Evolutionary conservation across 371 early-diverging fungal genomes (phyloP), one percentile per base, ranked within the genome.

Genomic region (Lichtheimia hyalospora): DNA sequence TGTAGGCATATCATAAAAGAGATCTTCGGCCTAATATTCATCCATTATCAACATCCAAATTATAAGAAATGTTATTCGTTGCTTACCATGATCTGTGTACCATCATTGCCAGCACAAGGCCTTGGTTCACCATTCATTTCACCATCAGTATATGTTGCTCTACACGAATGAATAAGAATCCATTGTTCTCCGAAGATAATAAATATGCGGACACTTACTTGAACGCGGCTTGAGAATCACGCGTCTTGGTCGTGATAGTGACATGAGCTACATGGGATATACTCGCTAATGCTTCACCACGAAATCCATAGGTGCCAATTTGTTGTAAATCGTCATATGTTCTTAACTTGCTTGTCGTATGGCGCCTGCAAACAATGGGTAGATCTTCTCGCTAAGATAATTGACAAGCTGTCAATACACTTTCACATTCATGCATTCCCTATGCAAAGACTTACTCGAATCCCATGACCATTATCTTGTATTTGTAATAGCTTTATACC

Each of bases 241-340:
- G 77, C 15, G 92, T 93, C 64, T 91, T 92, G 15, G 94, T 92
- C 1, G 90, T 90, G 60, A 99, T 92, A 12, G 89, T 89, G 21
- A 99, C 84, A 67, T 95, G 92, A 0, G 96, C 91, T 5, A 96
- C 89, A 58, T 93, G 92, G 27, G 92, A 93, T 53, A 99, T 96
- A 73, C 97, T 96, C 3, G 99, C 95, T 46, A 99, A 75, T 1
- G 99, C 99, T 70, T 99, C 99, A 14, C 99, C 99, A 49, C 99
- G 86, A 71, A 99, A 99, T 0, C 99, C 99, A 81, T 89, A 96
- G 0, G 98, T 97, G n/a, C 81, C 81, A 51, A 99, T 92, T 14
- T 67, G 64, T 20, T 81, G 74, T 43, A 99, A 80, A 66, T 99
- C 99, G n/a, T 94, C 94, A 73, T 89, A 93, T 3, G 74, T 70